phyloP scores from a whole-genome alignment of 2,329 filamentous ascomycete genomes.

The Colletotrichum lindemuthianum region DNA sequence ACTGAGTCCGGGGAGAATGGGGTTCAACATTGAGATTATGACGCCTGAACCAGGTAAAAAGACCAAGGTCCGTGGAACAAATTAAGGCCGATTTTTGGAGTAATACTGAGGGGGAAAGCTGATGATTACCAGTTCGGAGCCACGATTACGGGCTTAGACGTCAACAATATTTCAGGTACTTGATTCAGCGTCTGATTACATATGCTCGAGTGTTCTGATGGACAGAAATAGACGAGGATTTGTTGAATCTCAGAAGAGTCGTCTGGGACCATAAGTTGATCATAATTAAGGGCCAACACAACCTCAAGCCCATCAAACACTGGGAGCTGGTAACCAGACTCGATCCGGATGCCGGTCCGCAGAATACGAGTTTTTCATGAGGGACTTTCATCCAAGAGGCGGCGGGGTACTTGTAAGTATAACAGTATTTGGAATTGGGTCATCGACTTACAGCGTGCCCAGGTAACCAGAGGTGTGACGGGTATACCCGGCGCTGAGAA shows the following conservation, averaged over 20 bases:
- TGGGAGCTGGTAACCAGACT: conserved; percentile 56
- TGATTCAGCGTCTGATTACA: not conserved
- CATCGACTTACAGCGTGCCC: not conserved
- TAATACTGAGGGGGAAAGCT: not conserved
- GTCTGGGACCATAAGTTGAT: conserved; percentile 56
- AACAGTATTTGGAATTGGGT: not conserved
- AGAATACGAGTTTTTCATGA: conserved; percentile 54
- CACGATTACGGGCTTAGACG: conserved; percentile 48
- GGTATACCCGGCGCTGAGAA: conserved; percentile 55
- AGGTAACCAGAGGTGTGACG: conserved; percentile 45
- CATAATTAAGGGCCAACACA: conserved; percentile 53
- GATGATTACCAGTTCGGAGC: conserved; percentile 52
- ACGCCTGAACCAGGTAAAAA: not conserved
- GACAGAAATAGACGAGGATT: conserved; percentile 45
- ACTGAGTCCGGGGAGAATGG: not conserved
- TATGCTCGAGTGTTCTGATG: not conserved
- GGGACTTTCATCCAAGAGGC: conserved; percentile 51
- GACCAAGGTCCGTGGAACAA: not conserved
- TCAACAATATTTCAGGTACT: conserved; percentile 47
- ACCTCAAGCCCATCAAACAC: conserved; percentile 52
- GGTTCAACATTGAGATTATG: not conserved
- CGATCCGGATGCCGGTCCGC: conserved; percentile 50
- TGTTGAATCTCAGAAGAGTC: conserved; percentile 48
- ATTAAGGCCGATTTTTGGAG: no score
- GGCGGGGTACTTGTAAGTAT: conserved; percentile 48